Evolutionary conservation across 371 early-diverging fungal genomes (phyloP).

Genomic region (Mortierella sp.): DNA sequence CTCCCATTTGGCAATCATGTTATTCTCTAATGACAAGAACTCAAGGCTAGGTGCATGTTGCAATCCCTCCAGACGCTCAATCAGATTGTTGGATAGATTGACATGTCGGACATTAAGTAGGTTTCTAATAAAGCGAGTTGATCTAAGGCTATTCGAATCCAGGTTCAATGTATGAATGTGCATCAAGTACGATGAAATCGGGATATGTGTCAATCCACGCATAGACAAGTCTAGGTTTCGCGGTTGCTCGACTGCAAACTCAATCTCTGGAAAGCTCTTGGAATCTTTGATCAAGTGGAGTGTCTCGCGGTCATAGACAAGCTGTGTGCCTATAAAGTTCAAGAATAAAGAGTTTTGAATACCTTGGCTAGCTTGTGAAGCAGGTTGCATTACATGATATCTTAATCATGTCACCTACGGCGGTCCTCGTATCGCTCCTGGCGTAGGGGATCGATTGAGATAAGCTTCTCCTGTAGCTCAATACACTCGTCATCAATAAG

Average conservation of each 20-base stretch:
- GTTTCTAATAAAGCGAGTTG: conserved; percentile 45
- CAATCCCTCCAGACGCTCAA: conserved; percentile 46
- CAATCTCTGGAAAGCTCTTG: conserved; percentile 36
- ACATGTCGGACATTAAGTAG: conserved; percentile 39
- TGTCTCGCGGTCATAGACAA: conserved; percentile 59
- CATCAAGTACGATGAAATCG: conserved; percentile 43
- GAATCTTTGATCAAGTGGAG: conserved; percentile 27
- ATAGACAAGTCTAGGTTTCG: conserved; percentile 43
- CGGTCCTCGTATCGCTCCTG: conserved; percentile 73
- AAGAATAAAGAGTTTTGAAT: not conserved
- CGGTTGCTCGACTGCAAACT: conserved; percentile 22
- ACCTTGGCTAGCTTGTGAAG: not conserved
- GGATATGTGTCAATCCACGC: conserved; percentile 54
- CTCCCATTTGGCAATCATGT: conserved; percentile 51
- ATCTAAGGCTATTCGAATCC: conserved; percentile 42
- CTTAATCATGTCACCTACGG: conserved; percentile 59
- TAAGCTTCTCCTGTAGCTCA: conserved; percentile 64
- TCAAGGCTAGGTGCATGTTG: conserved; percentile 47
- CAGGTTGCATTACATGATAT: too few species aligned
- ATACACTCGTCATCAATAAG: conserved; percentile 64
- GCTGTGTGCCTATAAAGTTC: conserved; percentile 31
- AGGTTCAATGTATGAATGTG: conserved; percentile 47
- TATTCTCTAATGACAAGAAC: conserved; percentile 36
- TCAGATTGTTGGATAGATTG: conserved; percentile 45
- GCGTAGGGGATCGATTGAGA: conserved; percentile 70